Conservation (phyloP, 2,329 filamentous ascomycete genomes). For the Alternaria ethzedia region DNA sequence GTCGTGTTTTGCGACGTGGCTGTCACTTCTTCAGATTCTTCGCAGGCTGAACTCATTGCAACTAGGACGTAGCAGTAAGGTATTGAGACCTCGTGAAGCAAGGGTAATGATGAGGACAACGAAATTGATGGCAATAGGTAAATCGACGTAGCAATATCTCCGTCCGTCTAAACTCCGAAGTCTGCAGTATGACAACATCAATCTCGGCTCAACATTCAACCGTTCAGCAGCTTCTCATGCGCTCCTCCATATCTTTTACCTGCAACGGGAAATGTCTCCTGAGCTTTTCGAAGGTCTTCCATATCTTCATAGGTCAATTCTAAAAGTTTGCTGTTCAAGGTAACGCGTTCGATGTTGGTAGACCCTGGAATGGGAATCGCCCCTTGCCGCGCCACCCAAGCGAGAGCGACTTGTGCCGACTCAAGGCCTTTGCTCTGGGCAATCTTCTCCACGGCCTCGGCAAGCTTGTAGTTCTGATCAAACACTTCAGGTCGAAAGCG, state of each 20-base stretch:
- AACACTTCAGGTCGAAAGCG: slow-evolving; percentile 69
- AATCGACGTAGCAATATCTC: neutral
- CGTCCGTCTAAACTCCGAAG: slow-evolving; percentile 1
- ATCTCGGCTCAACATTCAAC: neutral
- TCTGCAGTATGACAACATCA: neutral
- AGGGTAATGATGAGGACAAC: neutral
- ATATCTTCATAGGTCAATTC: neutral
- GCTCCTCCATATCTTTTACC: slow-evolving; percentile 16
- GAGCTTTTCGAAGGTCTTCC: neutral
- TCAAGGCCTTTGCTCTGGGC: slow-evolving; percentile 64
- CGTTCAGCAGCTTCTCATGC: slow-evolving; percentile 16
- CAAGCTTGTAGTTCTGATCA: slow-evolving; percentile 66
- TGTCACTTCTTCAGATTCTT: neutral
- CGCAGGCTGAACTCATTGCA: neutral
- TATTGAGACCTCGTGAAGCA: neutral
- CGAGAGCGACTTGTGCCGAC: slow-evolving; percentile 67
- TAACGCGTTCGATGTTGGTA: slow-evolving; percentile 59
- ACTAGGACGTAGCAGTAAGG: neutral
- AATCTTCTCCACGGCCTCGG: slow-evolving; percentile 63
- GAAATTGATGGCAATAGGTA: neutral
- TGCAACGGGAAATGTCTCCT: slow-evolving; percentile 2
- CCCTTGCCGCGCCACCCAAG: slow-evolving; percentile 62
- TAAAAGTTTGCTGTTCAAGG: slow-evolving; percentile 64
- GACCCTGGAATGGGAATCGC: slow-evolving; percentile 71
- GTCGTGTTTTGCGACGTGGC: neutral